Evolutionary conservation across 495 filamentous ascomycete genomes (phyloP).

Genomic region (Podospora sp.): DNA sequence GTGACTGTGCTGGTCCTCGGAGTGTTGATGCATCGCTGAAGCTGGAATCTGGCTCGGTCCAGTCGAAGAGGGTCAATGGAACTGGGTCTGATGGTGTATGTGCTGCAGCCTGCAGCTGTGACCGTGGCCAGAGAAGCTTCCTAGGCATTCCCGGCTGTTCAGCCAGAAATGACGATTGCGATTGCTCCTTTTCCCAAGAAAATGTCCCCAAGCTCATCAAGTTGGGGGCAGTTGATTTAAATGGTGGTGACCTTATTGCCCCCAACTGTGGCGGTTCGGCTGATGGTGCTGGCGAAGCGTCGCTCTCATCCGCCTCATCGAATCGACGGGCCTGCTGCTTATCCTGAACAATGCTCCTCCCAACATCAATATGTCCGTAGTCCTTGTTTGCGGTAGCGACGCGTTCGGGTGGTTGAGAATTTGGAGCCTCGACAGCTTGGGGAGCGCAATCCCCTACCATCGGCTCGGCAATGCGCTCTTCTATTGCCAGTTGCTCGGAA

Average conservation of each 20-base stretch:
- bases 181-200: slow-evolving; percentile 24
- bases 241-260: neutral
- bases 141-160: slow-evolving; percentile 15
- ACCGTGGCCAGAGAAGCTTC: slow-evolving; percentile 34
- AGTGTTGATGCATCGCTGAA: neutral
- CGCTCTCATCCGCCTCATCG: neutral
- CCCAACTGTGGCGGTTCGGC: slow-evolving; percentile 22
- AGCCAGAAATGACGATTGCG: slow-evolving; percentile 15
- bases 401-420: neutral
- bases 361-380: neutral
- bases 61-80: neutral
- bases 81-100: neutral
- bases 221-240: slow-evolving; percentile 10
- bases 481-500: neutral
- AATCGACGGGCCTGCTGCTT: neutral
- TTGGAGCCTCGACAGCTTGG: neutral
- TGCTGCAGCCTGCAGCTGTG: neutral
- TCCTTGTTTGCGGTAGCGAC: neutral
- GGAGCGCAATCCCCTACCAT: neutral
- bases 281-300: slow-evolving; percentile 1
- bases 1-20: neutral
- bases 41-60: neutral
- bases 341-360: neutral
- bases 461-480: too few relatives aligned
- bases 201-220: slow-evolving; percentile 24